These are phyloP conservation scores for Aspergillus haitiensis DNA, from an alignment of 495 filamentous ascomycete genomes.

Conservation along the genomic window DNA sequence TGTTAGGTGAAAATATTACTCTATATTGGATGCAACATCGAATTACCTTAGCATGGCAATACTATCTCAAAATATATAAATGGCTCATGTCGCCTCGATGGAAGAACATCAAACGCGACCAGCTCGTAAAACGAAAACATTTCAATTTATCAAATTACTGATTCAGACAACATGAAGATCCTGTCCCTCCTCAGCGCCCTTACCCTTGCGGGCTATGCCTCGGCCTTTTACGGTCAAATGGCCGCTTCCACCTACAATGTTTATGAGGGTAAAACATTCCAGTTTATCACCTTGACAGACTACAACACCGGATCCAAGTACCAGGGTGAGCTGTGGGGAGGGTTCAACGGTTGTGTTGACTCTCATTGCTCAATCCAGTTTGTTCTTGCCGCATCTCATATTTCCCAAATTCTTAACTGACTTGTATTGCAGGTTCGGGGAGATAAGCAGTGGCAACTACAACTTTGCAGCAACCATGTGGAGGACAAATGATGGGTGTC, in stretches of 20 bases:
- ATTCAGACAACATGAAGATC: not conserved
- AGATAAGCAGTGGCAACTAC: not conserved
- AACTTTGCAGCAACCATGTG: not conserved
- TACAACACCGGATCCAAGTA: slow-evolving; percentile 2
- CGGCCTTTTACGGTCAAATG: not conserved
- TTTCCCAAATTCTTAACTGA: not conserved
- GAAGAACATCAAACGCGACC: too few species aligned
- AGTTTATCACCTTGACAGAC: not conserved
- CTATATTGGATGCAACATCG: too few species aligned
- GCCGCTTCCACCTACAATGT: not conserved
- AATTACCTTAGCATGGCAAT: too few species aligned
- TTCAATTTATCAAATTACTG: too few species aligned
- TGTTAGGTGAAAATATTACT: too few species aligned
- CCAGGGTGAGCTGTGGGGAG: not conserved
- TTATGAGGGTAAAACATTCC: not conserved
- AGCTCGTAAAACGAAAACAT: too few species aligned
- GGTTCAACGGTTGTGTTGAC: not conserved
- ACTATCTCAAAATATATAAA: too few species aligned
- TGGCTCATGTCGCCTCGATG: too few species aligned
- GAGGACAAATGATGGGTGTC: not conserved
- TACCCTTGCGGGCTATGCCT: not conserved
- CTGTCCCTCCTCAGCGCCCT: not conserved
- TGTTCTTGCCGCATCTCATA: too few species aligned
- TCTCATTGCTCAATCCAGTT: not conserved
- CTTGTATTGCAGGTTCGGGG: not conserved